Conservation (phyloP, 371 early-diverging fungal species). For the Apophysomyces trapeziformis region DNA sequence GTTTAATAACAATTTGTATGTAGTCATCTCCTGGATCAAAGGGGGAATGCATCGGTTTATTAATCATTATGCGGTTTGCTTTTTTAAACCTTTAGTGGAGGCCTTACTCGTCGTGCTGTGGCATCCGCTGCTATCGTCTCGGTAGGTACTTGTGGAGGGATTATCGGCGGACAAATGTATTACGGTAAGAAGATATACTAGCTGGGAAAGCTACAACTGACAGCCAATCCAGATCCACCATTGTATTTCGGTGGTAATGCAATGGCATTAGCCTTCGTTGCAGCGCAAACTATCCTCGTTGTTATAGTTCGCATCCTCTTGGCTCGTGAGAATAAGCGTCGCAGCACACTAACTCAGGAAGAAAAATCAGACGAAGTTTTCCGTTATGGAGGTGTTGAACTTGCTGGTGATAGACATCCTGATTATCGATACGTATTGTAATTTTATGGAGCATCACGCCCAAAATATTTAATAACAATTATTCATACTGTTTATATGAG, state of each 20-base stretch:
- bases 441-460: background rate
- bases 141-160: conserved; percentile 46
- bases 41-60: background rate
- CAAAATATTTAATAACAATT: background rate
- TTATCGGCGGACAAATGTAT: conserved; percentile 45
- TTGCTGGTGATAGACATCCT: conserved; percentile 52
- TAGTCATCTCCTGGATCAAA: background rate
- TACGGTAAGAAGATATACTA: conserved; percentile 22
- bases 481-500: background rate
- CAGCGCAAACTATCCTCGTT: conserved; percentile 31
- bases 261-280: conserved; percentile 26
- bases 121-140: conserved; percentile 45
- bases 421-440: conserved; percentile 43
- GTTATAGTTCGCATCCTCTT: conserved; percentile 29
- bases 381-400: conserved; percentile 39
- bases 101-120: conserved; percentile 45
- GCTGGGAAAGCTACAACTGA: background rate
- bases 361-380: conserved; percentile 30
- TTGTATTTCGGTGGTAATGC: conserved; percentile 22
- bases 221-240: conserved; percentile 3
- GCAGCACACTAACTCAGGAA: conserved; percentile 6
- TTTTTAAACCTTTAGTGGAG: conserved; percentile 23
- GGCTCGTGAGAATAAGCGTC: conserved; percentile 34
- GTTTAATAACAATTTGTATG: conserved; percentile 49
- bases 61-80: background rate